A percentile compares a stretch with the other conserved stretches of the same genome.
phyloP scores from a whole-genome alignment of 1,284 basidiomycete genomes.

The Rhodofomes roseus region DNA sequence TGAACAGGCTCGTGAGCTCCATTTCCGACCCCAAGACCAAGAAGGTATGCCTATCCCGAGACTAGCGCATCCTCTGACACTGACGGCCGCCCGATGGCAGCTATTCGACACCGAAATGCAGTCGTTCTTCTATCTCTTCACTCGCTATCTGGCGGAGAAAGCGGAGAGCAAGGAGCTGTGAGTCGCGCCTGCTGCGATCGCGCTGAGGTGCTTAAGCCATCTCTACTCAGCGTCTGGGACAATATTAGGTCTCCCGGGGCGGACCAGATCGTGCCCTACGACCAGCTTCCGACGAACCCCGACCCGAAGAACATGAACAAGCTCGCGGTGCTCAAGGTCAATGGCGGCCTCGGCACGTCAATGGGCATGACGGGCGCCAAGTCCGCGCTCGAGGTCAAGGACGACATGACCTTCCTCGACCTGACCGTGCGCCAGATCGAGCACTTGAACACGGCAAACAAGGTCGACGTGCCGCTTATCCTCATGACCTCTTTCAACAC shows the following conservation, averaged over 20 bases:
- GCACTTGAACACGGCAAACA: slow-evolving; percentile 68
- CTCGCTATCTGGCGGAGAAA: slow-evolving; percentile 91
- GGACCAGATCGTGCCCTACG: slow-evolving; percentile 90
- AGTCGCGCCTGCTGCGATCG: slow-evolving; percentile 28
- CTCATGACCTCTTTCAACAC: slow-evolving; percentile 99
- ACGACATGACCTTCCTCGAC: slow-evolving; percentile 99
- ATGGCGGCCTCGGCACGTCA: slow-evolving; percentile 96
- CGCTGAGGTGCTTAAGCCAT: neutral
- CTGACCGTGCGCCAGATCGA: slow-evolving; percentile 96
- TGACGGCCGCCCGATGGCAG: slow-evolving; percentile 35
- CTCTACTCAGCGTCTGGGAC: slow-evolving; percentile 83
- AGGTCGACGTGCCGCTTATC: slow-evolving; percentile 90
- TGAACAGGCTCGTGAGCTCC: slow-evolving; percentile 85
- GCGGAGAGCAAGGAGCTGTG: slow-evolving; percentile 94
- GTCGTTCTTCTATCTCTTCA: slow-evolving; percentile 97
- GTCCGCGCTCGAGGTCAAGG: slow-evolving; percentile 86
- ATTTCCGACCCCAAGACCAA: slow-evolving; percentile 76
- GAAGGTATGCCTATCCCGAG: slow-evolving; percentile 56
- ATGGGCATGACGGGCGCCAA: slow-evolving; percentile 96
- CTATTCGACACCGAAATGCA: slow-evolving; percentile 99
- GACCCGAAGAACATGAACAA: slow-evolving; percentile 80
- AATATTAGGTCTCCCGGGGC: slow-evolving; percentile 91
- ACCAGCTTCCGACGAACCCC: slow-evolving; percentile 57
- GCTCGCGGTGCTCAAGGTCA: slow-evolving; percentile 98
- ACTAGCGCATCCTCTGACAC: neutral